Conservation (phyloP, 306 rosid species). For the Vachellia pachyceras region DNA sequence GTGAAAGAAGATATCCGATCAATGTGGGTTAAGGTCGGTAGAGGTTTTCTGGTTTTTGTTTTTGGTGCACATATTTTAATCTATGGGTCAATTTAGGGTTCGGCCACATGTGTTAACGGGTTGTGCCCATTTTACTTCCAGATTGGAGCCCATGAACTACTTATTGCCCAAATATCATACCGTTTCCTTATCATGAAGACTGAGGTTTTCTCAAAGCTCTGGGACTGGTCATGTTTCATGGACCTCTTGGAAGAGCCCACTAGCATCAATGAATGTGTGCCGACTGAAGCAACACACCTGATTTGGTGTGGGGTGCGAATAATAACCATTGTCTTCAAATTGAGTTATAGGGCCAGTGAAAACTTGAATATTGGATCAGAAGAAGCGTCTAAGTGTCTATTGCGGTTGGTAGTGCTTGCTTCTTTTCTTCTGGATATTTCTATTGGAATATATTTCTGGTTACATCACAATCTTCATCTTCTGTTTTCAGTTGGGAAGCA, state of each 20-base stretch:
- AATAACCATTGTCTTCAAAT: conserved; percentile 57
- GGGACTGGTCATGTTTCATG: conserved; percentile 86
- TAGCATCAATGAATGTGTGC: not conserved
- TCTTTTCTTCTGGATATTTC: conserved; percentile 16
- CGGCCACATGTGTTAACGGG: conserved; percentile 17
- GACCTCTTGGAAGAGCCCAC: conserved; percentile 49
- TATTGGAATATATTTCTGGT: conserved; percentile 29
- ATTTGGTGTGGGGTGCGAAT: conserved; percentile 76
- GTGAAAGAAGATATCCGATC: conserved; percentile 28
- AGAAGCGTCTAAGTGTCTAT: conserved; percentile 61
- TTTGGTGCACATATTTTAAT: not conserved
- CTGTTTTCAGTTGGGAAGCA: conserved; percentile 77
- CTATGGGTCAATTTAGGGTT: not conserved
- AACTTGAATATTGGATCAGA: conserved; percentile 52
- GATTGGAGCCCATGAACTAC: conserved; percentile 52
- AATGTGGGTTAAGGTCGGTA: conserved; percentile 49
- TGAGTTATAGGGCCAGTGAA: conserved; percentile 53
- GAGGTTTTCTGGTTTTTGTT: not conserved
- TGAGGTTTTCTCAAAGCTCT: conserved; percentile 63
- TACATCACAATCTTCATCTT: conserved; percentile 34
- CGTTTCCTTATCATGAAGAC: conserved; percentile 65
- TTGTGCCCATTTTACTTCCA: not conserved
- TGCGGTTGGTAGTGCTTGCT: conserved; percentile 60
- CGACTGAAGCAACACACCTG: conserved; percentile 44
- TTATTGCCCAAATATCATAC: conserved; percentile 66